Evolutionary conservation across 148 eudicot species (phyloP).

Genomic region (Heliosperma pusillum): DNA sequence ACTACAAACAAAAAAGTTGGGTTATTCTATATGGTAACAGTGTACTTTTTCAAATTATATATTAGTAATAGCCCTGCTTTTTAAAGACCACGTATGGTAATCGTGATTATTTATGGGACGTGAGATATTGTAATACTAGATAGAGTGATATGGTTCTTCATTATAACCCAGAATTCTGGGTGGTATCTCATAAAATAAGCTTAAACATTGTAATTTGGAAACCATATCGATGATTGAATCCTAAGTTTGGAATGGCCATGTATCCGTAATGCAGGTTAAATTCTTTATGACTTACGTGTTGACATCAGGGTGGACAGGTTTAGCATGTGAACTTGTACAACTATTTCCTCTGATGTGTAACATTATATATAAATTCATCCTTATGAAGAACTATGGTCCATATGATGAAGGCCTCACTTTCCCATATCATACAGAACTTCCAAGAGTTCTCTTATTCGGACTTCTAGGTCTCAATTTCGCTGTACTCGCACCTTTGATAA

Average conservation of each 20-base stretch:
- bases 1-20: too few relatives aligned
- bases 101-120: not conserved
- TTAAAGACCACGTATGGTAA: too few relatives aligned
- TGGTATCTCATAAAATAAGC: not conserved
- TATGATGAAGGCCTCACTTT: conserved; percentile 59
- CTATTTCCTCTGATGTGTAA: conserved; percentile 65
- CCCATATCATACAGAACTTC: conserved; percentile 91
- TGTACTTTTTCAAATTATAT: too few relatives aligned
- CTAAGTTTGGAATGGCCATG: not conserved
- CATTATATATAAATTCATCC: conserved; percentile 40
- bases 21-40: too few relatives aligned
- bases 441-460: conserved; percentile 77
- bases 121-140: not conserved
- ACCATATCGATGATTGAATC: not conserved
- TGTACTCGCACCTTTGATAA: conserved; percentile 71
- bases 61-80: too few relatives aligned
- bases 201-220: not conserved
- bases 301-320: conserved; percentile 98
- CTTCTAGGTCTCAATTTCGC: conserved; percentile 75
- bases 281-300: conserved; percentile 83
- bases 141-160: not conserved
- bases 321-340: conserved; percentile 85
- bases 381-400: conserved; percentile 49
- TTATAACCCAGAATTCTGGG: not conserved
- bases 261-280: conserved; percentile 50